Conservation (phyloP, 2,329 filamentous ascomycete genomes). For the Aureobasidium sp. region DNA sequence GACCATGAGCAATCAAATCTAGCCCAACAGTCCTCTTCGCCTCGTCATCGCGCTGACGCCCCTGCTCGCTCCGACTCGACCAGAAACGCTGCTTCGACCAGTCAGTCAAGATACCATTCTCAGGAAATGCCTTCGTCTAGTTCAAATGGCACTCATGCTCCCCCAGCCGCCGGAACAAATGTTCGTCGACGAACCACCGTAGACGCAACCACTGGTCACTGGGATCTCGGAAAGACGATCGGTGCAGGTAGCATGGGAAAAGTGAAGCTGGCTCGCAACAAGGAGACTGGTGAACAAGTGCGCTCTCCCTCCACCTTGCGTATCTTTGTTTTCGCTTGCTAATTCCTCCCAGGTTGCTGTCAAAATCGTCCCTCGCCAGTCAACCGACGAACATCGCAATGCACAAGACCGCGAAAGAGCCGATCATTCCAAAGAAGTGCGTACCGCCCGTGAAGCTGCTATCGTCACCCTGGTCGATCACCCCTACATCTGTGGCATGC, state of each 20-base stretch:
- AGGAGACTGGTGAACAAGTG: constrained; percentile 86
- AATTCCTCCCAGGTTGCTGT: constrained; percentile 64
- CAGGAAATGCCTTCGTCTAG: constrained; percentile 27
- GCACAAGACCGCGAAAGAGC: constrained; percentile 74
- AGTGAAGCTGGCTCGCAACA: constrained; percentile 88
- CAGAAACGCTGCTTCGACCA: constrained; percentile 27
- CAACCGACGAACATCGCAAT: constrained; percentile 71
- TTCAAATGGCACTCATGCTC: constrained; percentile 20
- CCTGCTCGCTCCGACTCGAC: constrained; percentile 47
- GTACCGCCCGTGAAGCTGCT: constrained; percentile 88
- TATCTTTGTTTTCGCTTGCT: neutral
- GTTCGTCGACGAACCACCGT: constrained; percentile 66
- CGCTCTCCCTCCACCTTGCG: neutral
- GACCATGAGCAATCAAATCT: constrained; percentile 68
- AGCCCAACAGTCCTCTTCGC: constrained; percentile 43
- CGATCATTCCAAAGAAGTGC: constrained; percentile 92
- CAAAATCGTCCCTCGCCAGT: constrained; percentile 91
- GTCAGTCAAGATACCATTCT: constrained; percentile 38
- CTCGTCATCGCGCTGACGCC: constrained; percentile 22
- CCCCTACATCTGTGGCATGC: constrained; percentile 91
- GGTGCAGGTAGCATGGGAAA: constrained; percentile 98
- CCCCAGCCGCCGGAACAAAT: constrained; percentile 14
- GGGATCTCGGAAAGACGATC: constrained; percentile 93
- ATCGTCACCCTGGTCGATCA: constrained; percentile 93
- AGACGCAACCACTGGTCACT: constrained; percentile 81